Evolutionary conservation across 768 basidiomycete genomes (phyloP), one percentile per base, ranked within the genome.

Genomic region (Russula ochroleuca): DNA sequence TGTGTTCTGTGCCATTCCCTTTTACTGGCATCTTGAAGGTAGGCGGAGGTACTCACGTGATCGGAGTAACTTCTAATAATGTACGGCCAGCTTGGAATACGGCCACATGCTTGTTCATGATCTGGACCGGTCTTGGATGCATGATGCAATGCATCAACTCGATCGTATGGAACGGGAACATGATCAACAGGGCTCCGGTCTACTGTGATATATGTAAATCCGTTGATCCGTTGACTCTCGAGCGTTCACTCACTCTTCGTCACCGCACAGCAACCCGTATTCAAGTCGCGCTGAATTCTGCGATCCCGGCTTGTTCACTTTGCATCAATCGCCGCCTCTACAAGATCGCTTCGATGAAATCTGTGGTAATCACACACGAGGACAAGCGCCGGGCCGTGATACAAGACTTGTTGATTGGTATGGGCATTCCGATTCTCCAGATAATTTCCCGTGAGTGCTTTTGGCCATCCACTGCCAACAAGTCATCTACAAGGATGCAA

Each of bases 101-200:
- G 14, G 88, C 87, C 33, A 90, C 90, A 15, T 84, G 89, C 64
- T 74, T 84, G 47, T 86, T 83, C 76, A 91, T 92, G 76, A 63
- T 78, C 45, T 92, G 90, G 90, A 78, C 79, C 15, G 83, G 79
- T 1, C 60, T 83, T 8, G 76, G 76, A 25, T 85, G 84, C 72
- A 79, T 92, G 43, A 80, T 80, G 60, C 74, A 78, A 58, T 85
- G 83, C 69, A 74, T 92, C 67, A 87, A 92, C 75, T 80, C 85
- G 3, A 75, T 90, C 50, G 70, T 92, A n/a, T 94, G 91, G 91
- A 77, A 76, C 62, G 76, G 80, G 37, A 86, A 81, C 69, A 78
- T 79, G 11, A 76, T 78, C 13, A 77, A 85, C 59, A 67, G 64
- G n/a, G 74, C 75, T 1, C 81, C 81, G 0, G 73, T 76, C 10